These are phyloP conservation scores for Coniochaeta pulveracea DNA, from an alignment of 2,329 filamentous ascomycete species.

Conservation along the genomic window DNA sequence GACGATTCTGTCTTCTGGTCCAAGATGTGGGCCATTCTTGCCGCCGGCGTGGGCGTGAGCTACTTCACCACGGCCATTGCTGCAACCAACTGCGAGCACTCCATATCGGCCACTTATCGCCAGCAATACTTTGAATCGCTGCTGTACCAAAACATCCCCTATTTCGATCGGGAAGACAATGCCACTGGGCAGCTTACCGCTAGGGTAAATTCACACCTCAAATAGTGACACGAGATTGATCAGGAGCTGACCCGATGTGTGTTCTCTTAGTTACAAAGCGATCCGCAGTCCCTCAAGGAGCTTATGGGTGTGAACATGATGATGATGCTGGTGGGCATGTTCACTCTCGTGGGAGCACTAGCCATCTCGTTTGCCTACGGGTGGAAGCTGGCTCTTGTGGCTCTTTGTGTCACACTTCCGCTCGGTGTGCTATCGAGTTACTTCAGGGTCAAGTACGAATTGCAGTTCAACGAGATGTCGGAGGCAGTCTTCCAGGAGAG, in stretches of 20 bases:
- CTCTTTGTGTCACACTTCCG: constrained; percentile 47
- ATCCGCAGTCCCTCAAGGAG: constrained; percentile 50
- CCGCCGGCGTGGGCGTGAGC: constrained; percentile 35
- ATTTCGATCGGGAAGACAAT: constrained; percentile 50
- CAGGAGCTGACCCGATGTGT: neutral
- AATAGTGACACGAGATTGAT: neutral
- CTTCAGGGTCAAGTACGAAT: constrained; percentile 44
- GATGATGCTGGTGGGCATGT: constrained; percentile 49
- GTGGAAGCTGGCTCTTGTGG: constrained; percentile 66
- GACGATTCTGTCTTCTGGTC: constrained; percentile 42
- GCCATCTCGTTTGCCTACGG: constrained; percentile 60
- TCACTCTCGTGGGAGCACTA: constrained; percentile 54
- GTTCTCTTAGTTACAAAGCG: constrained; percentile 30
- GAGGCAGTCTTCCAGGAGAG: constrained; percentile 57
- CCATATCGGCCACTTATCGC: constrained; percentile 41
- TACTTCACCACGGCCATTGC: constrained; percentile 38
- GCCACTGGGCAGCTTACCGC: constrained; percentile 49
- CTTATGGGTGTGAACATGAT: constrained; percentile 53
- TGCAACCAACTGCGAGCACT: constrained; percentile 33
- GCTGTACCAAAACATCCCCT: constrained; percentile 46
- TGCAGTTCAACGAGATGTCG: constrained; percentile 60
- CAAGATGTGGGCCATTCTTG: constrained; percentile 53
- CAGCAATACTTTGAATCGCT: constrained; percentile 50
- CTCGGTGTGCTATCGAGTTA: constrained; percentile 35
- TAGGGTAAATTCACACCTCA: constrained; percentile 18